These are phyloP conservation scores for Pleurotus tuber-regium DNA, from an alignment of 768 basidiomycete genomes.

Conservation along the genomic window DNA sequence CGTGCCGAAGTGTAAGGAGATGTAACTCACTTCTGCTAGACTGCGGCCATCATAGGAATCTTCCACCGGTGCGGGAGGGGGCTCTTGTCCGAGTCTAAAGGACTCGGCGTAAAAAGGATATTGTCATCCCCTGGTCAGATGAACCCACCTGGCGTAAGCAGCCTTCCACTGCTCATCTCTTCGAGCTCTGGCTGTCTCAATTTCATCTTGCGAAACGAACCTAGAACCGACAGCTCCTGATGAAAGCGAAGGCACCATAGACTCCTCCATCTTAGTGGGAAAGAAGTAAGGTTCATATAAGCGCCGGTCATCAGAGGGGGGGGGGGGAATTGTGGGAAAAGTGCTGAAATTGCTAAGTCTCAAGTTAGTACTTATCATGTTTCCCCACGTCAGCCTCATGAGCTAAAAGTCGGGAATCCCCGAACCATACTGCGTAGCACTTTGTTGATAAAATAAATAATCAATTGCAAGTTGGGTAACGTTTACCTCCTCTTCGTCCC, in stretches of 20 bases:
- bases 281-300: constrained; percentile 3
- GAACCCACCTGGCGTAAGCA: constrained; percentile 71
- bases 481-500: not conserved
- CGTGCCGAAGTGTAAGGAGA: constrained; percentile 3
- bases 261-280: constrained; percentile 50
- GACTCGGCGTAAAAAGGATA: constrained; percentile 11
- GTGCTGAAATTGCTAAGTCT: no score
- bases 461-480: not conserved
- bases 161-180: constrained; percentile 89
- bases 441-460: constrained; percentile 3
- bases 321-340: no score
- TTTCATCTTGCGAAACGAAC: constrained; percentile 77
- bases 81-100: constrained; percentile 76
- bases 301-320: no score
- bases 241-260: constrained; percentile 67
- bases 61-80: constrained; percentile 72
- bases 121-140: constrained; percentile 1
- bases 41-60: constrained; percentile 83
- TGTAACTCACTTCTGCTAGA: constrained; percentile 74
- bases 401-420: no score
- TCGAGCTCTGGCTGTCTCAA: constrained; percentile 68
- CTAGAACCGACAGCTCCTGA: constrained; percentile 76
- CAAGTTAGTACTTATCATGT: no score
- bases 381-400: no score
- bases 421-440: no score